Evolutionary conservation across 768 basidiomycete genomes (phyloP).

Genomic region (Lactifluus pinguis): DNA sequence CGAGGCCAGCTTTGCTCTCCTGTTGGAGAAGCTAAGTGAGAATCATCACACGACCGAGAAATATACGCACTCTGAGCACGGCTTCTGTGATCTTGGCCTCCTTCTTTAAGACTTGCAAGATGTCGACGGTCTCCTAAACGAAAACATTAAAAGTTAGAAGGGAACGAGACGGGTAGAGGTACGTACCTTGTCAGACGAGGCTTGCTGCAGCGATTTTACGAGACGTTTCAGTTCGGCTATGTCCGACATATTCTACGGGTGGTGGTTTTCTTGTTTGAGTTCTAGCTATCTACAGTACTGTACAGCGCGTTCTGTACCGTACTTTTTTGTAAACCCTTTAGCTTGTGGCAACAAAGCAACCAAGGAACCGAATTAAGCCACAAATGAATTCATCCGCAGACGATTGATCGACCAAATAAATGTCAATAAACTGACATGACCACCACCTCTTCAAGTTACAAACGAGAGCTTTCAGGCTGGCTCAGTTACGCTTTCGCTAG

Average conservation of each 20-base stretch:
- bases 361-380: neutral
- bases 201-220: conserved; percentile 19
- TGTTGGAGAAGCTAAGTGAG: conserved; percentile 25
- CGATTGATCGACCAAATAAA: neutral
- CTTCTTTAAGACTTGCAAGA: conserved; percentile 55
- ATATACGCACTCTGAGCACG: conserved; percentile 57
- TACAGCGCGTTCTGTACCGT: conserved; percentile 12
- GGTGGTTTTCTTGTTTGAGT: neutral
- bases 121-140: conserved; percentile 50
- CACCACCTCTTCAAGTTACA: conserved; percentile 8
- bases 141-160: conserved; percentile 13
- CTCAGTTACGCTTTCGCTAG: conserved; percentile 80
- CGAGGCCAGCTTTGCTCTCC: conserved; percentile 91
- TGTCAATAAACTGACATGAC: neutral
- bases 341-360: neutral
- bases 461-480: conserved; percentile 55
- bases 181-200: conserved; percentile 15
- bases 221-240: conserved; percentile 18
- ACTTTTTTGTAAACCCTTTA: neutral
- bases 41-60: conserved; percentile 21
- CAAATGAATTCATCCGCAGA: neutral
- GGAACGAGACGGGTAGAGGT: neutral
- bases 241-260: conserved; percentile 15
- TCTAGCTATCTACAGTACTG: conserved; percentile 13
- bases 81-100: conserved; percentile 62